Percentiles rank a stretch among this genome's conserved stretches.
phyloP scores from a whole-genome alignment of 164 flowering plant species.

The Stephania cephalantha region DNA sequence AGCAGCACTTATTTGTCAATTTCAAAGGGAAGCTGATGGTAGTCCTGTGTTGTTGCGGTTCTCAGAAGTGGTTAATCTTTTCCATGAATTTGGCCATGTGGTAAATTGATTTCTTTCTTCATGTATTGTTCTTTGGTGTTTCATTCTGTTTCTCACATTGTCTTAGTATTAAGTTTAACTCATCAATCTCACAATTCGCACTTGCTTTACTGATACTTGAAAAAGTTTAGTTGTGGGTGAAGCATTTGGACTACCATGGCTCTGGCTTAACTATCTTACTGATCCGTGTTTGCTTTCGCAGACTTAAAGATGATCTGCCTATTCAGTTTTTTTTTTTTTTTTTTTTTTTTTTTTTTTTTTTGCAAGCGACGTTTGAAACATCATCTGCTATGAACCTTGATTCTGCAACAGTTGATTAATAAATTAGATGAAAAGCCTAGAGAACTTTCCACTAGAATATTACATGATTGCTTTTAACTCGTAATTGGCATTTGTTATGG shows the following conservation, averaged over 20 bases:
- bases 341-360: too few relatives aligned
- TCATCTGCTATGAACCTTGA: neutral
- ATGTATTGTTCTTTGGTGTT: neutral
- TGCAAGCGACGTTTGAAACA: neutral
- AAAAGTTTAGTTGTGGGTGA: neutral
- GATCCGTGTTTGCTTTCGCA: neutral
- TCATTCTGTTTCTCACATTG: neutral
- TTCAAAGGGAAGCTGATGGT: constrained; percentile 54
- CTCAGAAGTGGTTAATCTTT: constrained; percentile 75
- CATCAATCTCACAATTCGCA: neutral
- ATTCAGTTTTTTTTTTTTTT: neutral
- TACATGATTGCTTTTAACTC: neutral
- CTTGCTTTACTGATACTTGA: constrained; percentile 2
- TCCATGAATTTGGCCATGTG: constrained; percentile 97
- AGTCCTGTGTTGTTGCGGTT: constrained; percentile 55
- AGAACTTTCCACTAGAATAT: neutral
- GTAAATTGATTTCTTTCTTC: constrained; percentile 37
- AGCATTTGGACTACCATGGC: neutral
- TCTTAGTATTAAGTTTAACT: neutral
- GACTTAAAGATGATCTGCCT: neutral
- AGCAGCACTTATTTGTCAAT: constrained; percentile 60
- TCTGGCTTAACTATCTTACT: neutral
- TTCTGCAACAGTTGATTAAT: too few relatives aligned
- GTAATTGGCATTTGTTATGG: neutral
- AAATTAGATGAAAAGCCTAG: neutral